Evolutionary conservation across 1,284 basidiomycete species (phyloP).

Genomic region (Rhodotorula sp.): DNA sequence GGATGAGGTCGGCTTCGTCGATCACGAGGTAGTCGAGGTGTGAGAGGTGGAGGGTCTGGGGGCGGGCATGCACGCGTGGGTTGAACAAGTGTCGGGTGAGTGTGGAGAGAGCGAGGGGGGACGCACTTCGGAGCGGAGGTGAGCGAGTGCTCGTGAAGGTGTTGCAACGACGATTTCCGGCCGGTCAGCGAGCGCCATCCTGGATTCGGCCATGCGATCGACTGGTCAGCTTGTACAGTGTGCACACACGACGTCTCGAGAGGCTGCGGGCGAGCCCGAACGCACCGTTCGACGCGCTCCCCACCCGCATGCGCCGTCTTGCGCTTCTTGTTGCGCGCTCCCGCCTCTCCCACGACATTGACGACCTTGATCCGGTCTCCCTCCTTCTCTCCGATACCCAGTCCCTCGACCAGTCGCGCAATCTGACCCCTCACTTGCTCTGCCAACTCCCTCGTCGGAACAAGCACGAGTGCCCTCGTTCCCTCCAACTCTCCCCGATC

Average conservation of each 20-base stretch:
- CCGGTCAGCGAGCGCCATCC: slow-evolving; percentile 76
- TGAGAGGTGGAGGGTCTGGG: slow-evolving; percentile 60
- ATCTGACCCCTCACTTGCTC: slow-evolving; percentile 45
- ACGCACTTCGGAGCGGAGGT: slow-evolving; percentile 73
- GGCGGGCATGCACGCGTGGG: not conserved
- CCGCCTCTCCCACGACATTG: slow-evolving; percentile 65
- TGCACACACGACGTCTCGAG: no score
- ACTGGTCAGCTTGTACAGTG: not conserved
- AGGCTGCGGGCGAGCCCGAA: slow-evolving; percentile 22
- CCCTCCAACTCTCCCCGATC: slow-evolving; percentile 49
- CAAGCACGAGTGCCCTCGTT: slow-evolving; percentile 80
- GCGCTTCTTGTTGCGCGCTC: slow-evolving; percentile 38
- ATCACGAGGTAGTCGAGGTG: slow-evolving; percentile 84
- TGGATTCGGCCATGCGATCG: slow-evolving; percentile 43
- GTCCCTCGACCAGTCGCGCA: not conserved
- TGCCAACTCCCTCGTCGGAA: slow-evolving; percentile 89
- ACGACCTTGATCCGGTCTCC: slow-evolving; percentile 60
- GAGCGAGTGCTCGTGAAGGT: slow-evolving; percentile 74
- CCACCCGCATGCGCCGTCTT: slow-evolving; percentile 51
- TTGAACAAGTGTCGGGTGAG: no score
- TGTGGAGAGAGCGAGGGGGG: not conserved
- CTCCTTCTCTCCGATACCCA: slow-evolving; percentile 59
- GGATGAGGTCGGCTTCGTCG: slow-evolving; percentile 95
- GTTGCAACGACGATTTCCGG: slow-evolving; percentile 92
- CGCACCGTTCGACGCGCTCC: slow-evolving; percentile 72